These are phyloP conservation scores for Fusarium abutilonis DNA, from an alignment of 2,329 filamentous ascomycete genomes.

Conservation along the genomic window DNA sequence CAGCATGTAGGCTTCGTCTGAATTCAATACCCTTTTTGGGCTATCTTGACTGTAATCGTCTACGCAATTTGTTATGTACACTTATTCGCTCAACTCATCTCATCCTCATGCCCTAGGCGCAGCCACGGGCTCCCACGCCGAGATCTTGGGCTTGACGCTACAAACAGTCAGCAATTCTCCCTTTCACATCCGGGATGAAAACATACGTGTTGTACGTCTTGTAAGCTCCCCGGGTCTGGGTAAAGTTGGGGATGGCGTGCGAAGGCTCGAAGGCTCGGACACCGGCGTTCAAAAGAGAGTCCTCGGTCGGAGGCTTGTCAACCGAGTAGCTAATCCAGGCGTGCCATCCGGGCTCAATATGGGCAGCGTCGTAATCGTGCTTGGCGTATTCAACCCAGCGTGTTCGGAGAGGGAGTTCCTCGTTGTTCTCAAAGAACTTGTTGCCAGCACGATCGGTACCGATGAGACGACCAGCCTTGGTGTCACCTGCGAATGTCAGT, in stretches of 20 bases:
- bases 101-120: constrained; percentile 48
- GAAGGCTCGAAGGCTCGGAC: constrained; percentile 79
- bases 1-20: constrained; percentile 23
- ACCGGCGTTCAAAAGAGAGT: constrained; percentile 74
- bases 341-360: constrained; percentile 97
- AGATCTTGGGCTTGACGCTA: constrained; percentile 65
- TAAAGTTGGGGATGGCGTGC: constrained; percentile 77
- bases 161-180: constrained; percentile 26
- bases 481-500: constrained; percentile 75
- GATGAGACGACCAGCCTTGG: constrained; percentile 89
- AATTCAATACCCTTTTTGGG: constrained; percentile 29
- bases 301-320: constrained; percentile 83
- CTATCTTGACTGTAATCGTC: constrained; percentile 29
- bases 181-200: accelerated
- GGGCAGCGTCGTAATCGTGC: constrained; percentile 81
- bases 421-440: constrained; percentile 96
- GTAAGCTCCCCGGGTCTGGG: constrained; percentile 80
- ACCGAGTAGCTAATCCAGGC: constrained; percentile 96
- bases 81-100: constrained; percentile 15
- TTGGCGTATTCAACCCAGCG: constrained; percentile 98
- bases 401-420: constrained; percentile 94
- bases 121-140: constrained; percentile 61
- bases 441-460: constrained; percentile 92
- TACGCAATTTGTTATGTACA: constrained; percentile 46
- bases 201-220: constrained; percentile 96